phyloP scores from a whole-genome alignment of 805 yeast genomes.

The Candida dendrica region DNA sequence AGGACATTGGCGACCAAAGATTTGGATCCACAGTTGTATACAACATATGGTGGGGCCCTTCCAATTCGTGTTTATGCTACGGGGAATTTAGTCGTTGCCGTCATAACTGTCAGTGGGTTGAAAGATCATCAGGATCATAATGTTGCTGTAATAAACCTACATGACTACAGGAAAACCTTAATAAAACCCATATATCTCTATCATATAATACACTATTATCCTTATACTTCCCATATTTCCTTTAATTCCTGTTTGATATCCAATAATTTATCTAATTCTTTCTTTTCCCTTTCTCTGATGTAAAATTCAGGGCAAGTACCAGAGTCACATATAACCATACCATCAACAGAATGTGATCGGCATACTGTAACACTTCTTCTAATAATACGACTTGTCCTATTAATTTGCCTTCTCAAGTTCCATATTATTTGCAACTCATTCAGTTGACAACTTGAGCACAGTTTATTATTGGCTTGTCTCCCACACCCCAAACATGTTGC shows the following conservation, averaged over 20 bases:
- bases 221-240: too few relatives aligned
- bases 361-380: constrained; percentile 25
- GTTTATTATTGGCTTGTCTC: constrained; percentile 6
- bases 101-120: constrained; percentile 49
- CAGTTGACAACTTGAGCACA: constrained; percentile 29
- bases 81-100: constrained; percentile 32
- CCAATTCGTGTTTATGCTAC: constrained; percentile 32
- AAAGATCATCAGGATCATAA: constrained; percentile 48
- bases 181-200: too few relatives aligned
- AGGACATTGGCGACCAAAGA: constrained; percentile 32
- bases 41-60: constrained; percentile 51
- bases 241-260: background rate
- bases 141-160: constrained; percentile 30
- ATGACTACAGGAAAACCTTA: too few relatives aligned
- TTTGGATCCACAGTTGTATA: constrained; percentile 36
- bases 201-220: too few relatives aligned
- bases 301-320: constrained; percentile 61
- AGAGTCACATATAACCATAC: constrained; percentile 42
- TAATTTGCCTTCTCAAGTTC: constrained; percentile 22
- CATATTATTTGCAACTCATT: constrained; percentile 31
- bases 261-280: constrained; percentile 6
- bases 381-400: constrained; percentile 20
- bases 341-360: constrained; percentile 27
- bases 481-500: constrained; percentile 22
- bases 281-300: constrained; percentile 37